Conservation (phyloP, 805 yeast species). For the Saturnispora besseyi region DNA sequence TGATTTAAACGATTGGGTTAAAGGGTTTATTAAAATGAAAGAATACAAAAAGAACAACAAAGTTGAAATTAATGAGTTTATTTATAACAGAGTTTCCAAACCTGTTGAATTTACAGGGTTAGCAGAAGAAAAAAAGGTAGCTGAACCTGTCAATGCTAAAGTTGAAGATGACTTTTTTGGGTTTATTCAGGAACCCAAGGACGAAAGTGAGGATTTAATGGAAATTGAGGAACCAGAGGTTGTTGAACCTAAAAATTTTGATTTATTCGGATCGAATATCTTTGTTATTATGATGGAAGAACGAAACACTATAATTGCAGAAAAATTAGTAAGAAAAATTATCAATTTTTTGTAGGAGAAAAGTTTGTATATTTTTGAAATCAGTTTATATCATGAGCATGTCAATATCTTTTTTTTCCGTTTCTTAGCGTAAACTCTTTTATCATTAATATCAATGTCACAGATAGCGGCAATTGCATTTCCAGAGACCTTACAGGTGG, state of each 20-base stretch:
- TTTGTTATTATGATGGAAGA: constrained; percentile 12
- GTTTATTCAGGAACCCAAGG: constrained; percentile 23
- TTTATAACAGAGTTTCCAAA: constrained; percentile 18
- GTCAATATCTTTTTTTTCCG: not conserved
- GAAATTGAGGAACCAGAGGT: constrained; percentile 2
- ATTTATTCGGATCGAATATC: constrained; percentile 18
- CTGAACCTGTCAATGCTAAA: constrained; percentile 9
- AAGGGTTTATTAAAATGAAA: constrained; percentile 14
- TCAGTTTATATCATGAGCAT: not conserved
- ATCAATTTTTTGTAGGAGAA: constrained; percentile 4
- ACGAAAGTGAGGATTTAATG: constrained; percentile 7
- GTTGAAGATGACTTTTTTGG: constrained; percentile 26
- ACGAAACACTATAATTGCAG: not conserved
- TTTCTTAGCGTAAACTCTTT: not conserved
- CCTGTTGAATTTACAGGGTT: constrained; percentile 5
- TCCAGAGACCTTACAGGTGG: constrained; percentile 24
- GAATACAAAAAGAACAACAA: constrained; percentile 11
- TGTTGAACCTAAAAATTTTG: constrained; percentile 3
- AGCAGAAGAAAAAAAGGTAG: not conserved
- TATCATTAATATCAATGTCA: constrained; percentile 4
- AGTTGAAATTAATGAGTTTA: constrained; percentile 4
- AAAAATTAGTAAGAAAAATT: constrained; percentile 6
- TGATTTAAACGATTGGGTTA: constrained; percentile 17
- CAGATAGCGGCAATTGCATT: constrained; percentile 24
- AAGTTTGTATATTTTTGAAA: not conserved